Percentiles rank a stretch among this genome's conserved stretches.
phyloP scores from a whole-genome alignment of 352 stramenopile genomes.

The Pythium pyrilobum region DNA sequence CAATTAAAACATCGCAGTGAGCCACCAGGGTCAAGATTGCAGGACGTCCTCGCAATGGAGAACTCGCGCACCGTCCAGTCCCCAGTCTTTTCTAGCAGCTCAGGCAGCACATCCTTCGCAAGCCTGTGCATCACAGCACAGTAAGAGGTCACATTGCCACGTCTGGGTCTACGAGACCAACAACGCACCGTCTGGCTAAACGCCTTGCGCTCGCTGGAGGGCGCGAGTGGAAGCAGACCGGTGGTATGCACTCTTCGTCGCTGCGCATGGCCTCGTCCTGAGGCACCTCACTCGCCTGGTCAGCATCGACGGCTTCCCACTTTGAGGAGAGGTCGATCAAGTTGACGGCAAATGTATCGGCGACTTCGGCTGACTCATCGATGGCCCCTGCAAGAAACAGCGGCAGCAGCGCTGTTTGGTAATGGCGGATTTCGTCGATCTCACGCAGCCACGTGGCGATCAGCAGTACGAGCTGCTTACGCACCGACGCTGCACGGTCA shows the following conservation, averaged over 20 bases:
- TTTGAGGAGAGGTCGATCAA: slow-evolving; percentile 38
- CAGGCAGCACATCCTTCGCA: slow-evolving; percentile 38
- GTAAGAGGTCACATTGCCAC: too few species aligned
- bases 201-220: slow-evolving; percentile 41
- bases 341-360: slow-evolving; percentile 26
- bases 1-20: too few species aligned
- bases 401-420: slow-evolving; percentile 58
- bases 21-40: too few species aligned
- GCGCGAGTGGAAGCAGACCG: slow-evolving; percentile 44
- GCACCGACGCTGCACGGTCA: slow-evolving; percentile 56
- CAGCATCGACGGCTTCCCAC: slow-evolving; percentile 33
- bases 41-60: neutral
- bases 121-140: slow-evolving; percentile 26
- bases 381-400: slow-evolving; percentile 57
- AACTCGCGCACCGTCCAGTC: slow-evolving; percentile 60
- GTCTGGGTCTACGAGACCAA: neutral
- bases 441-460: slow-evolving; percentile 56
- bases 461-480: slow-evolving; percentile 61
- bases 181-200: slow-evolving; percentile 29
- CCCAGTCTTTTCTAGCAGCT: slow-evolving; percentile 59
- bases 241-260: slow-evolving; percentile 33
- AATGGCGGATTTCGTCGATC: slow-evolving; percentile 52
- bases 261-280: too few species aligned
- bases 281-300: slow-evolving; percentile 21
- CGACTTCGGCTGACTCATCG: slow-evolving; percentile 68